Percentiles rank a stretch among this genome's conserved stretches.
These are phyloP conservation scores for Capsicum pubescens DNA, from an alignment of 257 asterid genomes.

Conservation along the genomic window DNA sequence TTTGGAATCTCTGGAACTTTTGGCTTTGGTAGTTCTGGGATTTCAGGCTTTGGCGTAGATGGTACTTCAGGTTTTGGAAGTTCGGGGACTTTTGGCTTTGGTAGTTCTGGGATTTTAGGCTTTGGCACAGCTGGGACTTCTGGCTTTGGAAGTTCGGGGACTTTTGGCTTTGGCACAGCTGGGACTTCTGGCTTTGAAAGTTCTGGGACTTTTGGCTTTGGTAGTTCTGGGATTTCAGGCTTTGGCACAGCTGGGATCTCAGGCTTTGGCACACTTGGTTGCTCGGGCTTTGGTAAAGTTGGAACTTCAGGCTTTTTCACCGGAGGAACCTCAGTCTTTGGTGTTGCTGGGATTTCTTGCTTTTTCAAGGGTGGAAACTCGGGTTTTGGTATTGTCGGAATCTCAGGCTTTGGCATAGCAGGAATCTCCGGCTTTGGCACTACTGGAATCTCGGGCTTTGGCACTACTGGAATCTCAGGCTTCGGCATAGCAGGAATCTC, in stretches of 20 bases:
- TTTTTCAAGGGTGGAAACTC: slow-evolving; percentile 26
- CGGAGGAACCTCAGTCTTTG: neutral
- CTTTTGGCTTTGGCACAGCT: neutral
- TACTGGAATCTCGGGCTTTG: slow-evolving; percentile 8
- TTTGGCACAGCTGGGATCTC: slow-evolving; percentile 33
- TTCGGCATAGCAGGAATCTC: neutral
- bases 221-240: neutral
- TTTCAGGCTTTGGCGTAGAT: slow-evolving; percentile 27
- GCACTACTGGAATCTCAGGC: neutral
- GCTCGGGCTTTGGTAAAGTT: slow-evolving; percentile 30
- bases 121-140: neutral
- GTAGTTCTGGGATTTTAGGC: neutral
- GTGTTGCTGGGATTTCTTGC: neutral
- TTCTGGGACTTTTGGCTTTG: slow-evolving; percentile 18
- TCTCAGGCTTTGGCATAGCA: slow-evolving; percentile 33
- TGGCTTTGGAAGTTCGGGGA: neutral
- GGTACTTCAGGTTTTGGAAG: slow-evolving; percentile 22
- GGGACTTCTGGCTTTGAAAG: slow-evolving; percentile 5
- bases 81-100: slow-evolving; percentile 16
- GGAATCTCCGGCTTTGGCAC: slow-evolving; percentile 27
- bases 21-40: slow-evolving; percentile 31
- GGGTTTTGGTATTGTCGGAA: slow-evolving; percentile 18
- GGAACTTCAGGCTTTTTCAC: slow-evolving; percentile 33
- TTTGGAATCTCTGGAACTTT: slow-evolving; percentile 20
- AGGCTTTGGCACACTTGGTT: slow-evolving; percentile 34